Evolutionary conservation across 495 filamentous ascomycete species (phyloP), one percentile per base, ranked within the genome.

Genomic region (Penicillium longicatenatum): DNA sequence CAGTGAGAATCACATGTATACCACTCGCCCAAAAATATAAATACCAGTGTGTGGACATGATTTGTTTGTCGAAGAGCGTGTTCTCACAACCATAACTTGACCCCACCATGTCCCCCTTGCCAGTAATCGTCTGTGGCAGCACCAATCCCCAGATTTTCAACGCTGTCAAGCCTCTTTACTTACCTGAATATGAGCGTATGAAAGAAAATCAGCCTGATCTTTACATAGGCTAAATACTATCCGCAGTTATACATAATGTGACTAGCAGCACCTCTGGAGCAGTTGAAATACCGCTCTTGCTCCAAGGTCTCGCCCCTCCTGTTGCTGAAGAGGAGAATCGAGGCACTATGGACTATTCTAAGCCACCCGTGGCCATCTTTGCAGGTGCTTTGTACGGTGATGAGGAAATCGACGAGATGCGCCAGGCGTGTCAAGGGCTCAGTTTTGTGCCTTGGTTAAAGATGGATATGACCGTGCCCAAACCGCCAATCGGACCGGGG

Each of bases 131-230:
- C 42, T 70, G 68, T 35, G 70, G 70, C 37, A 58, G 58, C 44
- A 50, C 57, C 52, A 37, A 56, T 20, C 60, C 66, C 33, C 41
- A 60, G 16, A 58, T 73, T 41, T 67, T 63, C 14, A 64, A 50
- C 14, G 55, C 30, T 24, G 70, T 71, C 35, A 68, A 66, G 17
- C 67, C 61, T 39, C 58, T 51, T 42, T 60, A 71, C 29, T 58
- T 70, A 42, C 70, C 70, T n/a, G 68, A 71, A 53, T 70, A 67
- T 54, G 68, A 72, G 58, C 59, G 70, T 69, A 61, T 4, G 26
- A 17, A 57, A 26, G 30, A 33, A 42, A 35, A 52, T 17, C 44
- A 10, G 12, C 8, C n/a, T 10, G 35, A 7, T 4, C 11, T 10
- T 39, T 14, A 4, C 35, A 5, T 14, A 39, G 11, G 35, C 35